These are phyloP conservation scores for Pterocarpus santalinus DNA, from an alignment of 306 rosid species.

Conservation along the genomic window DNA sequence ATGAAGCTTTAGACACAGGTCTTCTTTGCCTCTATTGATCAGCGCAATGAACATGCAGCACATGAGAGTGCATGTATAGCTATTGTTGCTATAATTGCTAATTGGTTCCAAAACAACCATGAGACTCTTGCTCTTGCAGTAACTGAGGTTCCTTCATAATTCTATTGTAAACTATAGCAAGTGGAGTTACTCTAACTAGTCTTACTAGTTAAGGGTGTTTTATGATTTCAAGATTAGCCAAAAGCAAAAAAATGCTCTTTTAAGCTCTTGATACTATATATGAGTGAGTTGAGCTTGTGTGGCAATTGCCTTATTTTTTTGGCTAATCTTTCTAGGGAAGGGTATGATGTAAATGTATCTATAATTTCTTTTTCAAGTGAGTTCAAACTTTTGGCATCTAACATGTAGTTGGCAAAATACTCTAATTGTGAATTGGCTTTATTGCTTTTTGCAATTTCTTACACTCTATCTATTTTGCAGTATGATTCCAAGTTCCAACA, in stretches of 20 bases:
- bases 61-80: slow-evolving; percentile 99
- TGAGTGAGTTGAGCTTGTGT: slow-evolving; percentile 46
- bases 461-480: neutral
- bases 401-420: slow-evolving; percentile 44
- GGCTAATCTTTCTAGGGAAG: slow-evolving; percentile 48
- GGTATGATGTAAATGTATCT: slow-evolving; percentile 50
- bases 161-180: slow-evolving; percentile 59
- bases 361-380: slow-evolving; percentile 45
- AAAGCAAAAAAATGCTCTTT: slow-evolving; percentile 41
- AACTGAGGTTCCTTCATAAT: slow-evolving; percentile 53
- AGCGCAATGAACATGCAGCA: slow-evolving; percentile 94
- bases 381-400: slow-evolving; percentile 49
- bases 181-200: slow-evolving; percentile 69
- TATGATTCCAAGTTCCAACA: slow-evolving; percentile 52
- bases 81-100: slow-evolving; percentile 91
- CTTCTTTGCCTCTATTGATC: slow-evolving; percentile 49
- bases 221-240: slow-evolving; percentile 59
- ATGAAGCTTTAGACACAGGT: slow-evolving; percentile 89
- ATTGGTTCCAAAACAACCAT: slow-evolving; percentile 89
- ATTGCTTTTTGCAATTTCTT: slow-evolving; percentile 46
- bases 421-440: slow-evolving; percentile 48
- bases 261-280: slow-evolving; percentile 43
- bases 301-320: neutral
- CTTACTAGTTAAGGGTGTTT: slow-evolving; percentile 50
- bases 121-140: slow-evolving; percentile 53